phyloP scores from a whole-genome alignment of 1,284 basidiomycete genomes.

The Mycena citricolor region DNA sequence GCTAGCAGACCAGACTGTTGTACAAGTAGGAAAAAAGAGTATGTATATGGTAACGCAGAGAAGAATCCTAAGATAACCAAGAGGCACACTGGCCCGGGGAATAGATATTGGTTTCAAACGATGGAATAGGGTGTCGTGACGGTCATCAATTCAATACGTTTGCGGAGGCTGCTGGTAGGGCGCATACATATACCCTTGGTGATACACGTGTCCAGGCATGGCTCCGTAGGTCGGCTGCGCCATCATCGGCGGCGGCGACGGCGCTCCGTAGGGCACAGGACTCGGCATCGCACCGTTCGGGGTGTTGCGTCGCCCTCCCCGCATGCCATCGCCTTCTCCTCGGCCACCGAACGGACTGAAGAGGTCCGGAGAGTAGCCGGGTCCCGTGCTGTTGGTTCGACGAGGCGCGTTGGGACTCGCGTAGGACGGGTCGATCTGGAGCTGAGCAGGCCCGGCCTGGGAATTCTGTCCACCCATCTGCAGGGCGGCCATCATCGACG shows the following conservation, averaged over 20 bases:
- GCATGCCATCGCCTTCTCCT: slow-evolving; percentile 55
- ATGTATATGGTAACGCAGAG: slow-evolving; percentile 23
- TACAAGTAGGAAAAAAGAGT: slow-evolving; percentile 23
- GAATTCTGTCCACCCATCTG: slow-evolving; percentile 85
- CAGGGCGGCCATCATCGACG: slow-evolving; percentile 85
- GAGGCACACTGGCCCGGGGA: slow-evolving; percentile 12
- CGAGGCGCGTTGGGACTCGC: slow-evolving; percentile 39
- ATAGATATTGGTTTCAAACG: slow-evolving; percentile 13
- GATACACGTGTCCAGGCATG: slow-evolving; percentile 71
- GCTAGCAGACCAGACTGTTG: slow-evolving; percentile 21
- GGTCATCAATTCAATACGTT: slow-evolving; percentile 54
- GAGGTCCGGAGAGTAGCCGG: slow-evolving; percentile 68
- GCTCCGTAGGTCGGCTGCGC: slow-evolving; percentile 61
- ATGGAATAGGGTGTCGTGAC: slow-evolving; percentile 18
- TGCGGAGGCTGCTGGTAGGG: slow-evolving; percentile 72
- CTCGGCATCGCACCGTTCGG: slow-evolving; percentile 42
- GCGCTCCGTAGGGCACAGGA: slow-evolving; percentile 55
- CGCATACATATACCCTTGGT: slow-evolving; percentile 80
- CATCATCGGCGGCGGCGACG: slow-evolving; percentile 59
- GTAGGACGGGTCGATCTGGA: slow-evolving; percentile 68
- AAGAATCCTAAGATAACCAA: slow-evolving; percentile 21
- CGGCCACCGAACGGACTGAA: slow-evolving; percentile 74
- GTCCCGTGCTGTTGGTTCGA: slow-evolving; percentile 50
- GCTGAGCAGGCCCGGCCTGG: slow-evolving; percentile 72
- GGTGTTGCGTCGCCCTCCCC: slow-evolving; percentile 53